Evolutionary conservation across 2,329 filamentous ascomycete genomes (phyloP).

Genomic region (Aspergillus pseudoterreus): DNA sequence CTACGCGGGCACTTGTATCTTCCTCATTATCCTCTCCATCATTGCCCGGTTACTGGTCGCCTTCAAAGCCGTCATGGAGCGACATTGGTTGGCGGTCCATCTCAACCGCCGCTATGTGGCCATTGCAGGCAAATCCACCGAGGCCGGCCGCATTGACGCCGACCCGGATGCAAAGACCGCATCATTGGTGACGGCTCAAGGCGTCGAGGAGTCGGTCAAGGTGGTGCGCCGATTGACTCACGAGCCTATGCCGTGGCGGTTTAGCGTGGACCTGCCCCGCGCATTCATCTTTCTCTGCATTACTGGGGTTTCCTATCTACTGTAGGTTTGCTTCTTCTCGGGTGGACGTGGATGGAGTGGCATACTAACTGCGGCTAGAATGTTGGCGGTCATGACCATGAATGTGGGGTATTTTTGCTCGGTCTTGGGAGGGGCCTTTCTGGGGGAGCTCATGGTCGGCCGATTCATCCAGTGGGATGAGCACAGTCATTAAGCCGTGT

Average conservation of each 20-base stretch:
- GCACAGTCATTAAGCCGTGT: slow-evolving; percentile 20
- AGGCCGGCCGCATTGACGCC: slow-evolving; percentile 57
- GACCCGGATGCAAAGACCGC: slow-evolving; percentile 63
- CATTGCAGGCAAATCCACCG: slow-evolving; percentile 60
- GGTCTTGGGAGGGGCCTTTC: slow-evolving; percentile 71
- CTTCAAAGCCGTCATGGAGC: slow-evolving; percentile 57
- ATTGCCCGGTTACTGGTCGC: slow-evolving; percentile 69
- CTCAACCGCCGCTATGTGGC: slow-evolving; percentile 72
- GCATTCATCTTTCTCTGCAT: slow-evolving; percentile 68
- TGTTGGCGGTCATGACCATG: slow-evolving; percentile 89
- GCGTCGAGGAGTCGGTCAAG: slow-evolving; percentile 74
- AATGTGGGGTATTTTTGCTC: slow-evolving; percentile 83
- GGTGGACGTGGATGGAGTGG: neutral
- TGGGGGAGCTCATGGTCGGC: slow-evolving; percentile 80
- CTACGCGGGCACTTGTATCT: slow-evolving; percentile 90
- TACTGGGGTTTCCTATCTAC: slow-evolving; percentile 74
- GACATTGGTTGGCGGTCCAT: slow-evolving; percentile 67
- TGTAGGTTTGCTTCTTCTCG: slow-evolving; percentile 58
- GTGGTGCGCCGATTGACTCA: slow-evolving; percentile 61
- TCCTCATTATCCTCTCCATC: slow-evolving; percentile 73
- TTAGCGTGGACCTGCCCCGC: slow-evolving; percentile 73
- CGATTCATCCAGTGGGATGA: slow-evolving; percentile 54
- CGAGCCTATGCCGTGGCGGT: slow-evolving; percentile 66
- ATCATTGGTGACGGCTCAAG: slow-evolving; percentile 67
- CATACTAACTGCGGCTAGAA: slow-evolving; percentile 50